Percentiles rank a stretch among this genome's conserved stretches.
Conservation (phyloP, 2,329 filamentous ascomycete genomes). For the Aureobasidium melanogenum region DNA sequence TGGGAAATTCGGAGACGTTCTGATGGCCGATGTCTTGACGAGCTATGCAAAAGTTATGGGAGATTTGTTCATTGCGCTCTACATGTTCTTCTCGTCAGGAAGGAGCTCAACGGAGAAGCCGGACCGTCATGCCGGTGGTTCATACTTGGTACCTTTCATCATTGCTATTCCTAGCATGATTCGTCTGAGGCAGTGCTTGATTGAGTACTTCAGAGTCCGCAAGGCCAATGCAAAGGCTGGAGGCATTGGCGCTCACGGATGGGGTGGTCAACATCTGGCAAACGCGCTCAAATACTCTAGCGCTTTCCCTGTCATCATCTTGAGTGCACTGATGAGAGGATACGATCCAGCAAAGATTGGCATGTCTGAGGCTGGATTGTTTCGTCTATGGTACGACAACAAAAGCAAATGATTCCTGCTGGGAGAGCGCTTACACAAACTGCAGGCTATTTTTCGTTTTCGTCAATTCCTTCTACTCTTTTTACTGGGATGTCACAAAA, state of each 20-base stretch:
- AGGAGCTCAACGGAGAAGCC: constrained; percentile 71
- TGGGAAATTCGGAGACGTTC: constrained; percentile 88
- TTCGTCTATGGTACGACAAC: constrained; percentile 44
- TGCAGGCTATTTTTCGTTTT: constrained; percentile 65
- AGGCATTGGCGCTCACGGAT: constrained; percentile 44
- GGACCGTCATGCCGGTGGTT: constrained; percentile 72
- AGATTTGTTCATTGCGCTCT: constrained; percentile 79
- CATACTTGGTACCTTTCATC: constrained; percentile 71
- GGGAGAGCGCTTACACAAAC: not conserved
- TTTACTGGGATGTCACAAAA: constrained; percentile 95
- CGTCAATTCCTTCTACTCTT: constrained; percentile 85
- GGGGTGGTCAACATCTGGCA: constrained; percentile 79
- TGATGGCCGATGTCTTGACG: constrained; percentile 88
- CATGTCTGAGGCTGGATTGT: constrained; percentile 47
- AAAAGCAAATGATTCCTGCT: not conserved
- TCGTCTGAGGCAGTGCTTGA: constrained; percentile 83
- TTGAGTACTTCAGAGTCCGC: constrained; percentile 69
- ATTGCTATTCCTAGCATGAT: constrained; percentile 77
- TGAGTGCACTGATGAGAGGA: constrained; percentile 65
- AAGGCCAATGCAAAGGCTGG: constrained; percentile 43
- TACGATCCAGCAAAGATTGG: constrained; percentile 43
- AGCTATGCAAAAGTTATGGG: constrained; percentile 89
- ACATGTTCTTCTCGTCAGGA: constrained; percentile 74
- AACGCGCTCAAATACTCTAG: constrained; percentile 94
- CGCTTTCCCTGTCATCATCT: constrained; percentile 82